Percentiles rank a stretch among this genome's conserved stretches.
phyloP scores from a whole-genome alignment of 305 asterid genomes.

The Solanum hybrid region DNA sequence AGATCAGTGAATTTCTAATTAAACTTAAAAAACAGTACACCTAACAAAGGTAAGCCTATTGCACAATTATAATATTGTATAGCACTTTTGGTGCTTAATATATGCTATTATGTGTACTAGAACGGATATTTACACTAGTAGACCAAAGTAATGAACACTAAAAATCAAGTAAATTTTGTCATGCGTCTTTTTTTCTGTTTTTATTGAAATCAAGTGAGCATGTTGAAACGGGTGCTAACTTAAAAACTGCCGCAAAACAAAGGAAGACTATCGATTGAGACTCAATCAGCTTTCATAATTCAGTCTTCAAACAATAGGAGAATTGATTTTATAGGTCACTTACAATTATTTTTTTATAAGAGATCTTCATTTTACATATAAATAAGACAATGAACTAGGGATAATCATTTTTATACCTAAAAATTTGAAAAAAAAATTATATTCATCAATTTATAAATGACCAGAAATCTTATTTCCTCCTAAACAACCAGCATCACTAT shows the following conservation, averaged over 20 bases:
- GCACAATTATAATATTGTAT: background rate
- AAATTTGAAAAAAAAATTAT: too few relatives aligned
- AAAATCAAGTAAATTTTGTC: background rate
- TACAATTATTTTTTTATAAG: too few relatives aligned
- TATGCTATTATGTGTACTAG: background rate
- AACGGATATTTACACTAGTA: background rate
- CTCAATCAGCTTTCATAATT: background rate
- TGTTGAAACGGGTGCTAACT: too few relatives aligned
- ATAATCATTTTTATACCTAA: background rate
- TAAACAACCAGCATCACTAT: background rate
- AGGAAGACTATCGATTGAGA: background rate
- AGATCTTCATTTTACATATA: too few relatives aligned
- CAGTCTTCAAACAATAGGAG: background rate
- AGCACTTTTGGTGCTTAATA: background rate
- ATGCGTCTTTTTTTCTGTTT: background rate
- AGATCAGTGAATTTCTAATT: background rate
- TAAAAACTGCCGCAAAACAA: background rate
- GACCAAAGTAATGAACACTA: background rate
- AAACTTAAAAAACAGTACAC: background rate
- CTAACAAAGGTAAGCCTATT: background rate
- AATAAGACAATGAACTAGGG: background rate
- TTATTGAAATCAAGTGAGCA: background rate
- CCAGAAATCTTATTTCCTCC: background rate
- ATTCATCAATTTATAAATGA: background rate
- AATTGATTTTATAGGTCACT: background rate